Evolutionary conservation across 306 rosid genomes (phyloP), one percentile per base, ranked within the genome.

Genomic region (Acacia acuminata): DNA sequence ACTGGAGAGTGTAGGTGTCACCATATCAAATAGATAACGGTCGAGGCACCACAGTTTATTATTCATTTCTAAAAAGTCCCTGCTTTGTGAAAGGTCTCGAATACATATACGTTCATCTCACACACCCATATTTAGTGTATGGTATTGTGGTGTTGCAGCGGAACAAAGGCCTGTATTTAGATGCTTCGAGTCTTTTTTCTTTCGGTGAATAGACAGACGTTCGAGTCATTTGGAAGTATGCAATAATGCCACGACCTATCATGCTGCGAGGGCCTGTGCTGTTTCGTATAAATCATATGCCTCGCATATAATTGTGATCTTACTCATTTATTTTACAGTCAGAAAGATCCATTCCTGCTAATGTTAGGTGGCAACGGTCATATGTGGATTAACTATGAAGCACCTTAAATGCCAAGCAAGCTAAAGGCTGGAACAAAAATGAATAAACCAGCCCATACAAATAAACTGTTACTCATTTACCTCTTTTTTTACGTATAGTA

Each of bases 221-320:
- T 73, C 25, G 74, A 73, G 77, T 40, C 16, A 32, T 47, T 80
- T 43, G 83, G 71, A 79, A 71, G 77, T 43, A 56, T 71, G 10
- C 25, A 56, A 79, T 58, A 71, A 80, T 60, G 51, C 19, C 36
- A 66, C 12, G 15, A 60, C 36, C 77, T 40, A 77, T 79, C 76
- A 30, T 51, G 77, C 61, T 27, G 83, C 44, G 72, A 71, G 17
- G 24, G 63, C 77, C 56, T 9, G 16, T 55, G 45, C 61, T 27
- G 47, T 71, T 71, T 58, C 47, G 12, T 58, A 17, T 44, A 71
- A 25, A 17, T 71, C 71, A 42, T 16, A 48, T 74, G 13, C 9
- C 50, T 70, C 53, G 16, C 9, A 42, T 43, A 15, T 30, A 27
- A 71, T 38, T 56, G 63, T 8, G 60, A 19, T 53, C 24, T 12